Conservation (phyloP, 768 basidiomycete genomes). For the Trametes sanguinea region DNA sequence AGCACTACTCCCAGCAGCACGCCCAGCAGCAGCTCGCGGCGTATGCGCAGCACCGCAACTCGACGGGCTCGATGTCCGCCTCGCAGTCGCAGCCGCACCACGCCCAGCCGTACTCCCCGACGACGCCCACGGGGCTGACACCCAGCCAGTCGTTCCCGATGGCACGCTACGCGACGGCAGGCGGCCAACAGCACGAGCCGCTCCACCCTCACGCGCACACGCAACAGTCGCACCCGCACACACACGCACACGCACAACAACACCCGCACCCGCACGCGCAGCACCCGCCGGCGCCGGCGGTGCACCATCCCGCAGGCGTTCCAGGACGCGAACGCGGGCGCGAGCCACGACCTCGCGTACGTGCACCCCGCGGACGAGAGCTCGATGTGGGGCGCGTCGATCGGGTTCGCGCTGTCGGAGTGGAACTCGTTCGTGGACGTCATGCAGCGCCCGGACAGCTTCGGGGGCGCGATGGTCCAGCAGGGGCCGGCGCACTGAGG, state of each 20-base stretch:
- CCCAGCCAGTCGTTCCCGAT: slow-evolving; percentile 5
- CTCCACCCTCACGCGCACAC: neutral
- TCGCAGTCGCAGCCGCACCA: slow-evolving; percentile 15
- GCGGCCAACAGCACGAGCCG: slow-evolving; percentile 1
- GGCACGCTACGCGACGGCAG: slow-evolving; percentile 1
- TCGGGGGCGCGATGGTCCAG: slow-evolving; percentile 8
- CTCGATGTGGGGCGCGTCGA: slow-evolving; percentile 73
- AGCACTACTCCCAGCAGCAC: slow-evolving; percentile 10
- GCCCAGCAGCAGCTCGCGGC: slow-evolving; percentile 1
- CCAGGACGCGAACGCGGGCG: neutral
- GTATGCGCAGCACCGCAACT: neutral
- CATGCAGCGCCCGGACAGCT: slow-evolving; percentile 48
- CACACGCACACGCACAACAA: neutral
- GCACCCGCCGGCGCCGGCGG: slow-evolving; percentile 5
- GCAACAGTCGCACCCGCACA: neutral
- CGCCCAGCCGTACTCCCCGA: slow-evolving; percentile 8
- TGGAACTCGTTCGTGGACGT: slow-evolving; percentile 70
- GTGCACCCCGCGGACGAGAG: slow-evolving; percentile 60
- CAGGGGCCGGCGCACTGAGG: slow-evolving; percentile 16
- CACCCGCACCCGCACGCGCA: slow-evolving; percentile 10
- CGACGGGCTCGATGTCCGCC: neutral
- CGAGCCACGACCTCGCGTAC: slow-evolving; percentile 17
- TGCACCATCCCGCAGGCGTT: slow-evolving; percentile 12
- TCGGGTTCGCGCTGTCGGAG: slow-evolving; percentile 75
- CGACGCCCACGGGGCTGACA: neutral